Conservation (phyloP, 2,329 filamentous ascomycete species). For the Rhinocladiella mackenziei region DNA sequence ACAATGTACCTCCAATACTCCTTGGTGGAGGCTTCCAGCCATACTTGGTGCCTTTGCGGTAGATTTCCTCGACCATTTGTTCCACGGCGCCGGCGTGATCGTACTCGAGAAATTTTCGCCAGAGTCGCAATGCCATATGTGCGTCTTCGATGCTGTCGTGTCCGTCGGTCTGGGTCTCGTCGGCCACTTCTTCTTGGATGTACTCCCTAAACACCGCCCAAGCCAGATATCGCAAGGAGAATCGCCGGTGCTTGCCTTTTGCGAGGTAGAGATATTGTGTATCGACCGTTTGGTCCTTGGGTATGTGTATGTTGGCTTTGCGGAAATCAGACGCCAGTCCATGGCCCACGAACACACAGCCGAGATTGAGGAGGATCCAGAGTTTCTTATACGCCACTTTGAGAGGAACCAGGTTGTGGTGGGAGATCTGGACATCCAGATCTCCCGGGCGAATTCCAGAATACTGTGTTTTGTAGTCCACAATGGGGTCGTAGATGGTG, state of each 20-base stretch:
- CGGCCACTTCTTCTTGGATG: conserved; percentile 73
- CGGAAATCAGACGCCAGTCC: conserved; percentile 93
- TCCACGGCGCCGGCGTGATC: conserved; percentile 79
- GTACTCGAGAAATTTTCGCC: conserved; percentile 85
- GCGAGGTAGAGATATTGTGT: conserved; percentile 90
- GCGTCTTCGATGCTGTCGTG: conserved; percentile 97
- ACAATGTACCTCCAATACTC: conserved; percentile 24
- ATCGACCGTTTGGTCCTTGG: conserved; percentile 84
- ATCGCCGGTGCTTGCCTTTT: conserved; percentile 72
- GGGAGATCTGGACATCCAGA: conserved; percentile 71
- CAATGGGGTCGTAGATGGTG: conserved; percentile 74
- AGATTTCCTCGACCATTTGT: conserved; percentile 81
- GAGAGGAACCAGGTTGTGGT: conserved; percentile 77
- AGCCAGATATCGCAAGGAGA: conserved; percentile 85
- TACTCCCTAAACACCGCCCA: conserved; percentile 89
- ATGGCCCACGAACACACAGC: conserved; percentile 90
- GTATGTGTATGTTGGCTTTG: conserved; percentile 96
- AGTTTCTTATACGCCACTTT: conserved; percentile 97
- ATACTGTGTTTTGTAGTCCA: conserved; percentile 92
- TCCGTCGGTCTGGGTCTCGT: conserved; percentile 35
- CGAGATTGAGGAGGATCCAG: conserved; percentile 91
- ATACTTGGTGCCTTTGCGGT: conserved; percentile 59
- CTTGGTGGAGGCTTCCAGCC: conserved; percentile 55
- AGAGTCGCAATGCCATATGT: conserved; percentile 81
- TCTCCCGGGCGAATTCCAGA: conserved; percentile 86